These are phyloP conservation scores for Phaseolus lunatus DNA, from an alignment of 306 rosid genomes.

Conservation along the genomic window DNA sequence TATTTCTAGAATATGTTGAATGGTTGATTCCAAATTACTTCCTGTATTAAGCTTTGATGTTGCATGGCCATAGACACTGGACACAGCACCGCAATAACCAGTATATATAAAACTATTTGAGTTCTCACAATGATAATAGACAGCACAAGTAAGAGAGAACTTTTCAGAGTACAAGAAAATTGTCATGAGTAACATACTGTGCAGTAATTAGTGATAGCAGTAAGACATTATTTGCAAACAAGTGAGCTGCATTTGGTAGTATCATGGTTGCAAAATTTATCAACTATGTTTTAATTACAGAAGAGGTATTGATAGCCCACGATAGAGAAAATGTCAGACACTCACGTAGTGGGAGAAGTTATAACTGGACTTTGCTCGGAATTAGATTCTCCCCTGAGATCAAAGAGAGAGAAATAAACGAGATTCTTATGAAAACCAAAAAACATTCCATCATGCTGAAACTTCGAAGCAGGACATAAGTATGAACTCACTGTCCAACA, in stretches of 20 bases:
- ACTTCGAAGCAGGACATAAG: constrained; percentile 28
- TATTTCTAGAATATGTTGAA: constrained; percentile 79
- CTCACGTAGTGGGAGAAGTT: constrained; percentile 58
- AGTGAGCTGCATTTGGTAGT: constrained; percentile 15
- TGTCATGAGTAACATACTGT: constrained; percentile 3
- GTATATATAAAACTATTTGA: constrained; percentile 30
- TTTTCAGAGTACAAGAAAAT: constrained; percentile 6
- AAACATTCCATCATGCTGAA: constrained; percentile 12
- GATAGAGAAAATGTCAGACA: constrained; percentile 37
- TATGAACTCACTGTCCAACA: constrained; percentile 61
- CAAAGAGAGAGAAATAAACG: not conserved
- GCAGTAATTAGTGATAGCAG: not conserved
- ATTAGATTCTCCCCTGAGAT: constrained; percentile 56
- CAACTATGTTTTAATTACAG: constrained; percentile 7
- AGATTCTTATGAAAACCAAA: constrained; percentile 1
- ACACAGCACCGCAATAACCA: constrained; percentile 59
- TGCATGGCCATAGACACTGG: constrained; percentile 65
- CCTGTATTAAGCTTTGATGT: constrained; percentile 78
- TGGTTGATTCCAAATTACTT: constrained; percentile 62
- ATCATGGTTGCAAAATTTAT: constrained; percentile 24
- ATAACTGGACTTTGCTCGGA: constrained; percentile 52
- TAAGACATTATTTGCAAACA: constrained; percentile 7
- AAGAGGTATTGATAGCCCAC: not conserved
- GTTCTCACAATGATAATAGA: constrained; percentile 12
- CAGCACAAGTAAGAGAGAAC: not conserved